Evolutionary conservation across 2,329 filamentous ascomycete species (phyloP).

Genomic region (Cordyceps tenuipes): DNA sequence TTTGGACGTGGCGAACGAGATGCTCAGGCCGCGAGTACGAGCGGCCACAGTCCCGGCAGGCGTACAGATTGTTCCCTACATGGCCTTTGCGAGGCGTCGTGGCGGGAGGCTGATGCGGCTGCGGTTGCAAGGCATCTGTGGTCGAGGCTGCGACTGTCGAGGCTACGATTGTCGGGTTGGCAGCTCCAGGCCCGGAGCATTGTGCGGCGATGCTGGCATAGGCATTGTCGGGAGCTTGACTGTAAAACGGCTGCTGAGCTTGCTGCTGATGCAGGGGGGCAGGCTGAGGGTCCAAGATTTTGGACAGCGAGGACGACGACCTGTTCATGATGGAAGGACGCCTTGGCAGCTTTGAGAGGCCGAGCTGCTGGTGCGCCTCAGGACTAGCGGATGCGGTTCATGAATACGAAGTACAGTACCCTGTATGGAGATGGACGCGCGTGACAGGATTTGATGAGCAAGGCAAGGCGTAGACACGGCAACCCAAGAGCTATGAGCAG

Average conservation of each 20-base stretch:
- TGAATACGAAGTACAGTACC: slow-evolving; percentile 1
- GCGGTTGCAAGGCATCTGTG: background rate
- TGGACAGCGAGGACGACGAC: slow-evolving; percentile 5
- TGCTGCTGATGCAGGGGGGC: slow-evolving; percentile 2
- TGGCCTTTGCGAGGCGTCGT: slow-evolving; percentile 19
- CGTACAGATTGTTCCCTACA: slow-evolving; percentile 29
- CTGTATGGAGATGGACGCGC: background rate
- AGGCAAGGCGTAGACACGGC: background rate
- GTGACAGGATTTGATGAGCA: background rate
- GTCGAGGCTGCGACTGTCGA: slow-evolving; percentile 4
- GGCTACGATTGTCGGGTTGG: background rate
- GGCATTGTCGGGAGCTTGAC: background rate
- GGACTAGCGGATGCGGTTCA: background rate
- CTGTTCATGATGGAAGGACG: slow-evolving; percentile 6
- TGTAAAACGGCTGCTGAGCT: background rate
- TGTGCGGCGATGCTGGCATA: background rate
- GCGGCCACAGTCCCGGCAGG: slow-evolving; percentile 43
- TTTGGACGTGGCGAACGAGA: slow-evolving; percentile 43
- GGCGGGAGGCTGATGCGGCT: slow-evolving; percentile 3
- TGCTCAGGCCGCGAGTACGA: slow-evolving; percentile 47
- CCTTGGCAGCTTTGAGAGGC: background rate
- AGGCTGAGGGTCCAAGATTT: slow-evolving; percentile 9
- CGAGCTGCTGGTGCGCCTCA: background rate
- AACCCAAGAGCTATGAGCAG: background rate
- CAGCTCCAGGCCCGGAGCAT: background rate